Percentiles rank a stretch among this genome's conserved stretches.
Conservation (phyloP, 352 stramenopile genomes). For the Hyaloperonospora brassicae region DNA sequence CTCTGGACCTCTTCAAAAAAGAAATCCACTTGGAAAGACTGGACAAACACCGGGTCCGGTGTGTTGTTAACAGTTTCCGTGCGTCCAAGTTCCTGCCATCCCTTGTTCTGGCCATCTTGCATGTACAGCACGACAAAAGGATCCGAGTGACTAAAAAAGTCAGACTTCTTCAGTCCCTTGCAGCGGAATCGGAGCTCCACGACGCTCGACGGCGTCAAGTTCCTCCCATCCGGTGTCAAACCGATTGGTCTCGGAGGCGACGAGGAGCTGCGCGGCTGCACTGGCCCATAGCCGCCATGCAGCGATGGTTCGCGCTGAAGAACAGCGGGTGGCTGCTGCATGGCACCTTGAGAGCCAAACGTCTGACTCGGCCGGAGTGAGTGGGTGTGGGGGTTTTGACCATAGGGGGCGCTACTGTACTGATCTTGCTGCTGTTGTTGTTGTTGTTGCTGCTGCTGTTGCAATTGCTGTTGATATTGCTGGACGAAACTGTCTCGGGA, state of each 20-base stretch:
- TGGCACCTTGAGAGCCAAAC: slow-evolving; percentile 1
- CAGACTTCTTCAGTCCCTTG: slow-evolving; percentile 61
- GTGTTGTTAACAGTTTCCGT: slow-evolving; percentile 74
- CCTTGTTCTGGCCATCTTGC: slow-evolving; percentile 34
- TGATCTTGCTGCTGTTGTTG: not conserved
- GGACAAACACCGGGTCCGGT: slow-evolving; percentile 60
- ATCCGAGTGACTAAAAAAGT: slow-evolving; percentile 64
- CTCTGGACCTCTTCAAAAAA: slow-evolving; percentile 81
- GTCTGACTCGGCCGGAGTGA: slow-evolving; percentile 11
- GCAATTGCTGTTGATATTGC: not conserved
- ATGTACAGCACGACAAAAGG: slow-evolving; percentile 71
- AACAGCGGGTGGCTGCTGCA: slow-evolving; percentile 11
- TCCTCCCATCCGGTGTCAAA: slow-evolving; percentile 18
- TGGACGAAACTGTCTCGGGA: slow-evolving; percentile 14
- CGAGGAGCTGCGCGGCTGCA: slow-evolving; percentile 23
- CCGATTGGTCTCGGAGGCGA: slow-evolving; percentile 18
- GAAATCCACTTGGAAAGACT: slow-evolving; percentile 60
- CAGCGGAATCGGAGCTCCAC: slow-evolving; percentile 63
- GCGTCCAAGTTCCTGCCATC: slow-evolving; percentile 63
- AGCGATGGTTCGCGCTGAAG: slow-evolving; percentile 20
- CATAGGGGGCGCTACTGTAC: too few species aligned
- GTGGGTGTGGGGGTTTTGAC: not conserved
- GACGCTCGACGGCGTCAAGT: slow-evolving; percentile 41
- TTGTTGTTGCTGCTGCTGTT: not conserved
- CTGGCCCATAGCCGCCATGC: slow-evolving; percentile 38